A percentile compares a stretch with the other conserved stretches of the same genome.
Evolutionary conservation across 768 basidiomycete genomes (phyloP).

Genomic region (Paxillus involutus): DNA sequence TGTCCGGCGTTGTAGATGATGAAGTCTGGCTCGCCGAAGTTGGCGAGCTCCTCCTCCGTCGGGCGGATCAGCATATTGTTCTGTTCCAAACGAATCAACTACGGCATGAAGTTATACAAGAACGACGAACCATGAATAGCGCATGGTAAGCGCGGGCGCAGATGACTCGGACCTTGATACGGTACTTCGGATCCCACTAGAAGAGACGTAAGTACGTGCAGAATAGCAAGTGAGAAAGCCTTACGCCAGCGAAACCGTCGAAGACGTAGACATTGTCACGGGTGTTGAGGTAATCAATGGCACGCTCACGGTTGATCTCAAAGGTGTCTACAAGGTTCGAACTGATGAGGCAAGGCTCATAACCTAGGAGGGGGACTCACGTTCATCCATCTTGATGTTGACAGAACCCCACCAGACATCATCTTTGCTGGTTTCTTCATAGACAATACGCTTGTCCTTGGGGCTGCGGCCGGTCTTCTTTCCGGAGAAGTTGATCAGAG

Average conservation of each 20-base stretch:
- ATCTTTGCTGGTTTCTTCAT: constrained; percentile 93
- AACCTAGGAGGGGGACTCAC: constrained; percentile 42
- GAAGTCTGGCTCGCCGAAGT: constrained; percentile 98
- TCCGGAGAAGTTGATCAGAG: constrained; percentile 99
- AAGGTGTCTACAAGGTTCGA: constrained; percentile 73
- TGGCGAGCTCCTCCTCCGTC: constrained; percentile 87
- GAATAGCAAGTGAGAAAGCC: constrained; percentile 20
- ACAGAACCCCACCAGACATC: constrained; percentile 99
- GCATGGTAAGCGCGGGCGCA: constrained; percentile 99
- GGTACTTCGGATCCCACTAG: constrained; percentile 97
- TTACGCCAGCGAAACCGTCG: constrained; percentile 88
- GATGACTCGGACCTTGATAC: constrained; percentile 99
- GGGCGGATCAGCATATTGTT: constrained; percentile 99
- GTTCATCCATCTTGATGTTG: constrained; percentile 99
- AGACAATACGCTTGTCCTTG: constrained; percentile 99
- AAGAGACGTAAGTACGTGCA: constrained; percentile 3
- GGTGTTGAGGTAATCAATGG: constrained; percentile 98
- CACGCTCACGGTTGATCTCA: constrained; percentile 98
- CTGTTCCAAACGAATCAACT: constrained; percentile 37
- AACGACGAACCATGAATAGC: constrained; percentile 84
- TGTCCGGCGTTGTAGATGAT: constrained; percentile 99
- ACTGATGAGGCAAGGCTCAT: background rate
- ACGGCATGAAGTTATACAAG: constrained; percentile 9
- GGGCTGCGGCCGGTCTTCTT: constrained; percentile 98
- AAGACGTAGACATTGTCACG: constrained; percentile 98